Percentiles rank a stretch among this genome's conserved stretches.
Conservation (phyloP, 306 rosid genomes). For the Lotus japonicus region DNA sequence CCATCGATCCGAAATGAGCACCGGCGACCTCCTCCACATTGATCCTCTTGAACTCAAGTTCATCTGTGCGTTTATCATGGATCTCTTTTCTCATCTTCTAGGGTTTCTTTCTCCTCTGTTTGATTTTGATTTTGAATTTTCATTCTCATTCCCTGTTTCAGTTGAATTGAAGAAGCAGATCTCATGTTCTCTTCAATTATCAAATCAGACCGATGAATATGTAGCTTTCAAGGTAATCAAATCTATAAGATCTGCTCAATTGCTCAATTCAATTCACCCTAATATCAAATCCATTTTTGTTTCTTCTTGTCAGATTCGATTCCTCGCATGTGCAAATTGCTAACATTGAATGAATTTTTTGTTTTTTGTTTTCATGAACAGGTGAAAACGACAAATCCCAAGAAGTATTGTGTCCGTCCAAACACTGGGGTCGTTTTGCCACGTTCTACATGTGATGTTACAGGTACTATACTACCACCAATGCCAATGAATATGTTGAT, state of each 20-base stretch:
- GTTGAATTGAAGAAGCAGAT: constrained; percentile 99
- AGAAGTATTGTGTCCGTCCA: constrained; percentile 97
- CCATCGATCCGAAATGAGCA: constrained; percentile 62
- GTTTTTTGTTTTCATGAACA: too few relatives aligned
- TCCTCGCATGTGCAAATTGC: too few relatives aligned
- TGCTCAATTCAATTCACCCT: too few relatives aligned
- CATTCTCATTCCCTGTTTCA: neutral
- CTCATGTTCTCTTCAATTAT: constrained; percentile 85
- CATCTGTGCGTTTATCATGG: constrained; percentile 48
- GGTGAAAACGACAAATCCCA: constrained; percentile 98
- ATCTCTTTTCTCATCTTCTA: constrained; percentile 23
- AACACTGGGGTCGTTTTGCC: constrained; percentile 90
- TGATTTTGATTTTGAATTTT: neutral
- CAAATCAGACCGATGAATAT: constrained; percentile 80
- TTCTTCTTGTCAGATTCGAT: neutral
- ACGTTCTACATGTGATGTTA: constrained; percentile 77
- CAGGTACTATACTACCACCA: constrained; percentile 61
- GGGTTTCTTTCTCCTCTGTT: constrained; percentile 13
- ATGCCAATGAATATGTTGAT: too few relatives aligned
- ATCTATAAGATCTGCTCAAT: constrained; percentile 11
- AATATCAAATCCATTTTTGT: too few relatives aligned
- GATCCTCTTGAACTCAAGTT: constrained; percentile 94
- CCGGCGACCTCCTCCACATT: constrained; percentile 81
- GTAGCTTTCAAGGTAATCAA: constrained; percentile 82
- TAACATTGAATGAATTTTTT: neutral